Conservation (phyloP, 2,329 filamentous ascomycete genomes). For the Cladosporium sp. region DNA sequence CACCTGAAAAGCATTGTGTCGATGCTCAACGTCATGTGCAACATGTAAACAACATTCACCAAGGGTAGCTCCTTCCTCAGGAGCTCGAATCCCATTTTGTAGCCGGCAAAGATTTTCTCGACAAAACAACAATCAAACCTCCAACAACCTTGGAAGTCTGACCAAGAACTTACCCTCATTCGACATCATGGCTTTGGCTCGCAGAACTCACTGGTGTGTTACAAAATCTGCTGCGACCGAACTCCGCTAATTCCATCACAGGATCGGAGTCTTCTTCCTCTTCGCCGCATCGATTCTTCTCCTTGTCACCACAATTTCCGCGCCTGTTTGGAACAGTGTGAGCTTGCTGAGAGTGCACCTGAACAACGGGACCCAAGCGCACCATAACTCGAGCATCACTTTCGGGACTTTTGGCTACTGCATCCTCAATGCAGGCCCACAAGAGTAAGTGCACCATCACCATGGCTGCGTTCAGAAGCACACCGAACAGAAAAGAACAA, state of each 20-base stretch:
- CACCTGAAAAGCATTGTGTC: background rate
- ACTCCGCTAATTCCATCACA: background rate
- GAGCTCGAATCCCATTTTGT: too few species aligned
- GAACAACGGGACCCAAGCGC: conserved; percentile 30
- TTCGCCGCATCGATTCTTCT: conserved; percentile 54
- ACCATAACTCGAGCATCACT: conserved; percentile 38
- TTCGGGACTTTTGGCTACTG: conserved; percentile 63
- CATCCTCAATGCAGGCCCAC: conserved; percentile 27
- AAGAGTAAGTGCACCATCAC: background rate
- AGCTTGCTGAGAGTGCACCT: conserved; percentile 52
- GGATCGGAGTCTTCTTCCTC: conserved; percentile 54
- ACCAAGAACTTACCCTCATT: background rate
- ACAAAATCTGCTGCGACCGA: background rate
- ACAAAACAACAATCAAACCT: too few species aligned
- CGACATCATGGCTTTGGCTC: background rate
- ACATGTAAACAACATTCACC: background rate
- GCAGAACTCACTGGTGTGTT: conserved; percentile 5
- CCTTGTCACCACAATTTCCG: conserved; percentile 55
- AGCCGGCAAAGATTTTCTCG: too few species aligned
- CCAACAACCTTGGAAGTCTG: background rate
- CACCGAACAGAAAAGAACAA: too few species aligned
- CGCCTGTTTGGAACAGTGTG: conserved; percentile 55
- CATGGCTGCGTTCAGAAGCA: too few species aligned
- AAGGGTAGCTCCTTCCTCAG: too few species aligned
- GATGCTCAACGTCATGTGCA: background rate